These are phyloP conservation scores for Hypoxylon sp. DNA, from an alignment of 2,329 filamentous ascomycete species.

Conservation along the genomic window DNA sequence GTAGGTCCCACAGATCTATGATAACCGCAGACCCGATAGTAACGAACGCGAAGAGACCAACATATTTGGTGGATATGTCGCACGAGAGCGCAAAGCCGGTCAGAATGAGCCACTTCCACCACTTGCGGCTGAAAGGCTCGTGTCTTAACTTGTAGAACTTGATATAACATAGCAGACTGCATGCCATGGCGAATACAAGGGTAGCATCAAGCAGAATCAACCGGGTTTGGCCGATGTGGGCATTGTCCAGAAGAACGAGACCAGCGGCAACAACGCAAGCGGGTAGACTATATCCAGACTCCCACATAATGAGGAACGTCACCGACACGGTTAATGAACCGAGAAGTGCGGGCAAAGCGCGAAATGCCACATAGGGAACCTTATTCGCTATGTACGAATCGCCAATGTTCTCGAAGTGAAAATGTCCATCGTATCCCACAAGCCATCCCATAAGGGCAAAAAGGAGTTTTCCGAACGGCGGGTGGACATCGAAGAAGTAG, in stretches of 20 bases:
- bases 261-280: conserved; percentile 89
- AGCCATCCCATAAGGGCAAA: conserved; percentile 98
- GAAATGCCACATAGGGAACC: conserved; percentile 96
- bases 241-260: conserved; percentile 94
- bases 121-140: conserved; percentile 90
- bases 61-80: conserved; percentile 98
- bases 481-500: conserved; percentile 99
- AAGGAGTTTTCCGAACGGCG: conserved; percentile 96
- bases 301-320: conserved; percentile 99
- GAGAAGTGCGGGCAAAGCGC: conserved; percentile 90
- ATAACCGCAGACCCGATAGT: conserved; percentile 94
- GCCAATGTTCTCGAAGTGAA: conserved; percentile 99
- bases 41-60: conserved; percentile 96
- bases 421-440: conserved; percentile 95
- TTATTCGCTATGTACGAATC: conserved; percentile 98
- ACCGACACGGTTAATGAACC: conserved; percentile 95
- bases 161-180: conserved; percentile 93
- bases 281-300: conserved; percentile 96
- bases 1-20: conserved; percentile 94
- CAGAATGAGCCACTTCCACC: conserved; percentile 99
- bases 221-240: conserved; percentile 95
- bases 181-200: conserved; percentile 94
- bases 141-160: conserved; percentile 98
- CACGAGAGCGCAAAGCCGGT: conserved; percentile 96
- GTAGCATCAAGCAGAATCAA: conserved; percentile 96